phyloP scores from a whole-genome alignment of 352 stramenopile species.

The Globisporangium barbulae region DNA sequence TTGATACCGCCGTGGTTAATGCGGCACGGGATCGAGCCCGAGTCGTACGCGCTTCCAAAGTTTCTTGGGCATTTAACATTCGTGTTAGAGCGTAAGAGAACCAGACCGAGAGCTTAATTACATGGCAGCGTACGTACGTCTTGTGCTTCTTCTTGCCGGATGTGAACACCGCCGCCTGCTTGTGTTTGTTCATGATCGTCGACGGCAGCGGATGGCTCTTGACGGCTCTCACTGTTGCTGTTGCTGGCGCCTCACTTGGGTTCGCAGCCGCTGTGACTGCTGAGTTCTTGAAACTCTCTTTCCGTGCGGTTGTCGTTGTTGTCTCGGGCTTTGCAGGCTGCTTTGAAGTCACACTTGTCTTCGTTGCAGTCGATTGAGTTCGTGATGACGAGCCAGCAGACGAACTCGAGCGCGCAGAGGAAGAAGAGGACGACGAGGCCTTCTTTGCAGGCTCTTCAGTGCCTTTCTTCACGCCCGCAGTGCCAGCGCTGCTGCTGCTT shows the following conservation, averaged over 20 bases:
- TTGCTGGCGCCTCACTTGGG: not conserved
- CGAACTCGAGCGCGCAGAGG: slow-evolving; percentile 11
- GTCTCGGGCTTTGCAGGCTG: slow-evolving; percentile 10
- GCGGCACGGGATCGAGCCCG: slow-evolving; percentile 66
- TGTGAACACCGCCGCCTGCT: slow-evolving; percentile 66
- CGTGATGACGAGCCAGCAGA: slow-evolving; percentile 9
- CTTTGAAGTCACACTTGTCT: not conserved
- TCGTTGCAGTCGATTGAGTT: not conserved
- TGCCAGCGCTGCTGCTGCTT: not conserved
- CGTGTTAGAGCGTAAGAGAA: not conserved
- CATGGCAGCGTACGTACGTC: slow-evolving; percentile 34
- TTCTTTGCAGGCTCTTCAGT: slow-evolving; percentile 10
- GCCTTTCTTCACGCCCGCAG: slow-evolving; percentile 2
- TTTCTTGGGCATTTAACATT: slow-evolving; percentile 30
- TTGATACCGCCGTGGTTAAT: slow-evolving; percentile 82
- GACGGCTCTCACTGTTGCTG: not conserved
- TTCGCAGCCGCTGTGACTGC: slow-evolving; percentile 15
- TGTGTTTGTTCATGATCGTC: slow-evolving; percentile 60
- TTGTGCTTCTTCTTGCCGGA: slow-evolving; percentile 75
- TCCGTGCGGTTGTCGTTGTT: slow-evolving; percentile 5
- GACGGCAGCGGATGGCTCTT: slow-evolving; percentile 46
- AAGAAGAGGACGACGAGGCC: not conserved
- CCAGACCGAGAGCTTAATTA: not conserved
- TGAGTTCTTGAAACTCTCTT: slow-evolving; percentile 18
- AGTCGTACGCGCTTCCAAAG: slow-evolving; percentile 64